These are phyloP conservation scores for Naegleria fowleri DNA, from an alignment of 208 protist species.

Conservation along the genomic window DNA sequence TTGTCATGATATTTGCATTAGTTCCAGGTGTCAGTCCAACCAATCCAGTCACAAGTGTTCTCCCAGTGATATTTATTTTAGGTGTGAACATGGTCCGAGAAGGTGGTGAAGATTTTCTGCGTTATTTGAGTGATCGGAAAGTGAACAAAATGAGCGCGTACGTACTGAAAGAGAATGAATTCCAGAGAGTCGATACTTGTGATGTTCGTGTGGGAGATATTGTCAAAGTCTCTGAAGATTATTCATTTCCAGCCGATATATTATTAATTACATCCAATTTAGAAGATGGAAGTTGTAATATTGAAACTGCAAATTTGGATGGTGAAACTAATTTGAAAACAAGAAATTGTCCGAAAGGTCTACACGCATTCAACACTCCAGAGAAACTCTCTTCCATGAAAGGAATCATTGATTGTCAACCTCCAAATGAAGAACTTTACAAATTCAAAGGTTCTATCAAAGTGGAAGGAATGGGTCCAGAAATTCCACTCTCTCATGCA, in stretches of 20 bases:
- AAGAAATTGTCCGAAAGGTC: conserved; percentile 33
- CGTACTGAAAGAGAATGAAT: conserved; percentile 49
- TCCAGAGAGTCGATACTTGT: conserved; percentile 45
- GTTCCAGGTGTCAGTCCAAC: conserved; percentile 80
- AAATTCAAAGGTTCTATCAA: neutral
- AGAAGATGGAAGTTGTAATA: conserved; percentile 68
- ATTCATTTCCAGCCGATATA: conserved; percentile 69
- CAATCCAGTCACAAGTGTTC: conserved; percentile 71
- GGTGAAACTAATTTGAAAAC: conserved; percentile 81
- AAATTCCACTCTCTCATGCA: neutral
- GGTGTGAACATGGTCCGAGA: conserved; percentile 50
- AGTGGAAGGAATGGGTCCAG: neutral
- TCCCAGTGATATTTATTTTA: conserved; percentile 79
- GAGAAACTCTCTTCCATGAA: neutral
- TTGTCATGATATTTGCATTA: conserved; percentile 77
- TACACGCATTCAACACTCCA: neutral
- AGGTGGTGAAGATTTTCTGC: conserved; percentile 44
- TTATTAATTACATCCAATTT: conserved; percentile 65
- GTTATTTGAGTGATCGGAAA: conserved; percentile 50
- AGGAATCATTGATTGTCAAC: neutral
- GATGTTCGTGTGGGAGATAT: conserved; percentile 72
- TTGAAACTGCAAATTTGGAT: conserved; percentile 79
- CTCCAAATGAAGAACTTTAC: neutral
- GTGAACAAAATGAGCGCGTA: conserved; percentile 41
- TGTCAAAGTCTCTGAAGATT: conserved; percentile 57